Base-by-base conservation (phyloP, 768 basidiomycete species). In the Kwoniella heveanensis region DNA sequence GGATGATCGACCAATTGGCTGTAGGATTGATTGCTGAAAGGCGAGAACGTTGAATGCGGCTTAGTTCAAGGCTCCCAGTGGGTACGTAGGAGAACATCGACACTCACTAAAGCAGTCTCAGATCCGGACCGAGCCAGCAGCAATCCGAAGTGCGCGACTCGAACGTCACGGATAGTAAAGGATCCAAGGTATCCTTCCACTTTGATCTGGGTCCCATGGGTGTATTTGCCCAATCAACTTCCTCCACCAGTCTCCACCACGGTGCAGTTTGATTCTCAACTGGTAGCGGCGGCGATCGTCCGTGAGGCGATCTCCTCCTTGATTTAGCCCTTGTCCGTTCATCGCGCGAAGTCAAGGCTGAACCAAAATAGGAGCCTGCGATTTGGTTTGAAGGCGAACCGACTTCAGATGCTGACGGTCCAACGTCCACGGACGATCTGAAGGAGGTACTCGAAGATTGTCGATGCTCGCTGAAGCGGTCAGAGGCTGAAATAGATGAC, bases 101-200 rank as follows among this genome's bases (percentile, higher is more conserved):
- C 0, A 65, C 73, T 60, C 27, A 72, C 71, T 77, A 77, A 9
- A 77, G 29, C 56, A 69, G 37, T 17, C 60, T 26, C 1, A 74
- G 58, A 27, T 74, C 72, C 1, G 72, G 65, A 17, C 75, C 75
- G 1, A 77, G 52, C 75, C 75, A 77, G 7, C 70, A 19, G 19
- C 44, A 56, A 47, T 72, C 72, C 26, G 67, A 62, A 10, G 68
- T 52, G 30, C 46, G 53, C 24, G 69, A 67, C 51, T 65, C 60
- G 37, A 77, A 72, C 3, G 60, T 55, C 27, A 77, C 54, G 1
- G 70, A 69, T 15, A 77, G 37, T 1, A 77, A 10, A 1, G 70
- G 66, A 56, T 74, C 70, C 15, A 73, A 30, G 21, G 21, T 51
- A 2, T 72, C 70, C 10, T 57, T 48, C 75, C 75, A 77, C 1